A percentile compares a stretch with the other conserved stretches of the same genome.
Evolutionary conservation across 352 stramenopile genomes (phyloP).

Genomic region (Poterioochromonas sp.): DNA sequence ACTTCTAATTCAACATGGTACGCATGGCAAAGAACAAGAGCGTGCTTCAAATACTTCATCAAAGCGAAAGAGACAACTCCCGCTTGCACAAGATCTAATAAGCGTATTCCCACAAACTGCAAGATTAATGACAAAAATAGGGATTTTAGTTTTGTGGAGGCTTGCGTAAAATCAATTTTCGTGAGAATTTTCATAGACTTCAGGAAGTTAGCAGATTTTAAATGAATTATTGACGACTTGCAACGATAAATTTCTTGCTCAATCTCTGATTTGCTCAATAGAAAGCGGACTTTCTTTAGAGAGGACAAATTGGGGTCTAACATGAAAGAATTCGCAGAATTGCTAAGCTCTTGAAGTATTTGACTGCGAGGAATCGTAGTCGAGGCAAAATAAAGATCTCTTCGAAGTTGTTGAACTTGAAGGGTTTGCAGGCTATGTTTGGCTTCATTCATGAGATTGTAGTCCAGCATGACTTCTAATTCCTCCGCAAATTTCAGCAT

Average conservation of each 20-base stretch:
- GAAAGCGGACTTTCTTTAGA: not conserved
- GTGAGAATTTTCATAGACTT: no score
- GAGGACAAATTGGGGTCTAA: not conserved
- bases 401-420: not conserved
- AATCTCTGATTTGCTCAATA: not conserved
- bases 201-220: no score
- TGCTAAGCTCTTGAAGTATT: not conserved
- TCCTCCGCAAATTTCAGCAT: not conserved
- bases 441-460: not conserved
- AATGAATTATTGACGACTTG: no score
- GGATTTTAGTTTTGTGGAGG: no score
- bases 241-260: not conserved
- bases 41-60: not conserved
- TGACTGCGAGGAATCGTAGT: not conserved
- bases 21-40: not conserved
- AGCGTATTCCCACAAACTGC: not conserved
- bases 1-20: not conserved
- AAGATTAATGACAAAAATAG: not conserved
- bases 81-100: no score
- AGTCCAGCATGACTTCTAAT: slow-evolving; percentile 2
- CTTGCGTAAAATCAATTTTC: no score
- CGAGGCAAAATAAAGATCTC: not conserved
- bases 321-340: not conserved
- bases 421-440: not conserved
- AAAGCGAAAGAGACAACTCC: no score